Conservation (phyloP, 805 yeast species). For the Metschnikowia cerradonensis region DNA sequence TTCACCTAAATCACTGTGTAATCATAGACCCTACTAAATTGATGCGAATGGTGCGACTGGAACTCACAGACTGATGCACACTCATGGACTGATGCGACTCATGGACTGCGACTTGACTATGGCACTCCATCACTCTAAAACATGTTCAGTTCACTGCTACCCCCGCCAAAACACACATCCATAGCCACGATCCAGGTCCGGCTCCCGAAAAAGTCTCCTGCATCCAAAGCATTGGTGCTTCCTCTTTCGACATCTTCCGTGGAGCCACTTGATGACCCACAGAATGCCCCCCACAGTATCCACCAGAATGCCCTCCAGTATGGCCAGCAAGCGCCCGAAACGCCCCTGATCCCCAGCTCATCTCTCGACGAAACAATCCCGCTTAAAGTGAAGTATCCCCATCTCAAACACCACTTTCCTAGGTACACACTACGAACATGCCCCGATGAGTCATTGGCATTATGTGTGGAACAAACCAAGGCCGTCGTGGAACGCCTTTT, state of each 20-base stretch:
- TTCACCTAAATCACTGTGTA: too few relatives aligned
- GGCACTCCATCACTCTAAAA: too few relatives aligned
- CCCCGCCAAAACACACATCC: constrained; percentile 28
- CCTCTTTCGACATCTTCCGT: constrained; percentile 16
- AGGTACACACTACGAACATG: constrained; percentile 34
- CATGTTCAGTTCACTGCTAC: constrained; percentile 36
- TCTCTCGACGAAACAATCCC: constrained; percentile 53
- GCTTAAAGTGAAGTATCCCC: constrained; percentile 40
- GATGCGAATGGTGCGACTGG: too few relatives aligned
- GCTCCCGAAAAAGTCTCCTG: constrained; percentile 6
- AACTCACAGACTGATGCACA: neutral
- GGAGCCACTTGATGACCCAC: constrained; percentile 42
- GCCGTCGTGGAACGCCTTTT: constrained; percentile 51
- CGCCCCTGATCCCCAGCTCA: constrained; percentile 3
- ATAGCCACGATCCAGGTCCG: constrained; percentile 14
- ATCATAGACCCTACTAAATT: too few relatives aligned
- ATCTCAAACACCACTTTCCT: constrained; percentile 39
- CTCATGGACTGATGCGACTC: neutral
- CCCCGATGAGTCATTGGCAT: constrained; percentile 42
- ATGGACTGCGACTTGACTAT: neutral
- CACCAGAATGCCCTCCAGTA: constrained; percentile 48
- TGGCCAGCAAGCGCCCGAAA: constrained; percentile 26
- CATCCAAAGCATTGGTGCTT: constrained; percentile 5
- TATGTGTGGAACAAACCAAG: constrained; percentile 53
- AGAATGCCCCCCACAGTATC: constrained; percentile 15